These are phyloP conservation scores for Claviceps maximensis DNA, from an alignment of 2,329 filamentous ascomycete species.

Conservation along the genomic window DNA sequence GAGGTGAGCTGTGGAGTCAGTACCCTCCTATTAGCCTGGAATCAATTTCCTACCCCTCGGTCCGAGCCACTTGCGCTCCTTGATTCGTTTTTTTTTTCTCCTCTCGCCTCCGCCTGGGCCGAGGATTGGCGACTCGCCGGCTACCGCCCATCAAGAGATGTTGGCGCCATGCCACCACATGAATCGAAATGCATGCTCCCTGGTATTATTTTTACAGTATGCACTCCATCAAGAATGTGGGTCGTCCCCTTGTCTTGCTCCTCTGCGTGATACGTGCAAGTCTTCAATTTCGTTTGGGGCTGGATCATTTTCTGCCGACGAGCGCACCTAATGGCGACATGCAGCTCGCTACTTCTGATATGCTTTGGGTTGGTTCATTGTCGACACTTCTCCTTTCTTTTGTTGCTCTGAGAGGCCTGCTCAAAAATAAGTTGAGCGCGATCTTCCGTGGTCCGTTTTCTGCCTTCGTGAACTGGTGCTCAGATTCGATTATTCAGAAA, in stretches of 20 bases:
- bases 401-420: too few species aligned
- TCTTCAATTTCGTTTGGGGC: neutral
- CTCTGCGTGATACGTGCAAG: neutral
- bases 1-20: too few species aligned
- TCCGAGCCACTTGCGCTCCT: neutral
- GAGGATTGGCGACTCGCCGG: too few species aligned
- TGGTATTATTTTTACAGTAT: neutral
- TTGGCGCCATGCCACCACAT: too few species aligned
- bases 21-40: neutral
- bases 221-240: neutral
- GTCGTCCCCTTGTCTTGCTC: neutral
- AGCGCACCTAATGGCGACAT: neutral
- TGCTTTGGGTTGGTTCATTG: neutral
- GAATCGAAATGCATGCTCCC: neutral
- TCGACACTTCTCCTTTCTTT: too few species aligned
- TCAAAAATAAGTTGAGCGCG: neutral
- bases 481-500: too few species aligned
- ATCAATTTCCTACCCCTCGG: neutral
- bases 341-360: too few species aligned
- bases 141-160: too few species aligned
- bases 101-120: neutral
- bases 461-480: neutral
- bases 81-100: neutral
- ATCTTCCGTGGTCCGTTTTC: neutral
- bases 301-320: neutral